phyloP scores from a whole-genome alignment of 192 early-diverging fungal genomes.

The Chytriomyces hyalinus region DNA sequence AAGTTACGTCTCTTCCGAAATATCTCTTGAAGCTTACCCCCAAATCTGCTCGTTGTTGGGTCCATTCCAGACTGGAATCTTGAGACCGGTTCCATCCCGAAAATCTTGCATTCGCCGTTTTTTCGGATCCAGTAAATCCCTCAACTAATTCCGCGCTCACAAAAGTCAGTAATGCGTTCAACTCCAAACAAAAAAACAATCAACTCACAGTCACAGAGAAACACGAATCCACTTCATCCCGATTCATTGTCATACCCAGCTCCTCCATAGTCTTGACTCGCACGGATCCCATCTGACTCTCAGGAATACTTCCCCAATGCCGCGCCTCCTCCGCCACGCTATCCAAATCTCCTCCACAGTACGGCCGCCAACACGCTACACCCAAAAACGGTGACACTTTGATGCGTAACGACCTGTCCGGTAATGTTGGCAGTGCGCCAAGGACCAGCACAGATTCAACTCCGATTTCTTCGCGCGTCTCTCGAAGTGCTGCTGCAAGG shows the following conservation, averaged over 20 bases:
- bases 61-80: constrained; percentile 66
- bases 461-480: background rate
- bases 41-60: constrained; percentile 51
- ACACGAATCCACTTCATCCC: constrained; percentile 69
- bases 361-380: background rate
- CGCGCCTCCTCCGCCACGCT: background rate
- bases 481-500: background rate
- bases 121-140: constrained; percentile 61
- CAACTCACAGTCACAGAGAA: constrained; percentile 68
- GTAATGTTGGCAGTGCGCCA: constrained; percentile 48
- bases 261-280: constrained; percentile 35
- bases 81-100: constrained; percentile 35
- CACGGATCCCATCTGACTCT: background rate
- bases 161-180: background rate
- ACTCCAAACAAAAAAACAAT: background rate
- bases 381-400: constrained; percentile 40
- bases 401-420: constrained; percentile 35
- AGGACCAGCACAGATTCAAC: background rate
- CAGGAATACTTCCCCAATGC: background rate
- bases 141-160: background rate
- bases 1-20: background rate
- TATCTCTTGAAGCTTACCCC: constrained; percentile 13
- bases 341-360: background rate
- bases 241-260: constrained; percentile 53
- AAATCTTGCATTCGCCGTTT: constrained; percentile 56